phyloP scores from a whole-genome alignment of 352 stramenopile species.

The Phytopythium montanum region DNA sequence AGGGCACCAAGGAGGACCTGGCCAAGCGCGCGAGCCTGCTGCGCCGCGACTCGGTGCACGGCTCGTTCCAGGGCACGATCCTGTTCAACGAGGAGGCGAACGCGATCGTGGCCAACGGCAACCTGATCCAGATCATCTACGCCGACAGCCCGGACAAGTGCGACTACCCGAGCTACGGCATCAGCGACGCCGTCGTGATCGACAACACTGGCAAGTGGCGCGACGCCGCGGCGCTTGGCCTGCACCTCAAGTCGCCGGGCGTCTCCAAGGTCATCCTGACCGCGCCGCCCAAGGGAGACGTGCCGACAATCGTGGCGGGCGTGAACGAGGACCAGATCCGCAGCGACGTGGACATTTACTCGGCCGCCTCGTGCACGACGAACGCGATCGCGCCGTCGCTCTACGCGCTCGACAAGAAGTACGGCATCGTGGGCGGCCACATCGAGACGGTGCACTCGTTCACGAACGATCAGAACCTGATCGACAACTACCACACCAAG shows the following conservation, averaged over 20 bases:
- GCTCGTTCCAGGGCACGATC: slow-evolving; percentile 79
- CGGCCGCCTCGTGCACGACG: slow-evolving; percentile 79
- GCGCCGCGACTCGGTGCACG: slow-evolving; percentile 85
- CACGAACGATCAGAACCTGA: slow-evolving; percentile 89
- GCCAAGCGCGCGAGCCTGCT: slow-evolving; percentile 81
- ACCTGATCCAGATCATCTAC: slow-evolving; percentile 89
- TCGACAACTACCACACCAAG: slow-evolving; percentile 89
- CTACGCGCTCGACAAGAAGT: slow-evolving; percentile 77
- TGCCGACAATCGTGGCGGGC: slow-evolving; percentile 70
- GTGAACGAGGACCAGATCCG: slow-evolving; percentile 76
- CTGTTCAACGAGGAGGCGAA: slow-evolving; percentile 82
- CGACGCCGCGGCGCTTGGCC: slow-evolving; percentile 54
- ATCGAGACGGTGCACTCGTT: slow-evolving; percentile 90
- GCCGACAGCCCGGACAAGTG: slow-evolving; percentile 79
- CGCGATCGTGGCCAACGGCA: slow-evolving; percentile 84
- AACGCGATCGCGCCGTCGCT: slow-evolving; percentile 83
- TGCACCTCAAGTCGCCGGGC: slow-evolving; percentile 75
- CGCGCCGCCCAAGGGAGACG: slow-evolving; percentile 65
- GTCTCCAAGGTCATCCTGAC: slow-evolving; percentile 82
- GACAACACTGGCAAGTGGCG: slow-evolving; percentile 87
- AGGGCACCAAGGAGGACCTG: slow-evolving; percentile 80
- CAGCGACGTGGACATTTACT: slow-evolving; percentile 62
- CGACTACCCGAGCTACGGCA: slow-evolving; percentile 86
- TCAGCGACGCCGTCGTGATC: slow-evolving; percentile 86
- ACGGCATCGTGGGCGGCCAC: slow-evolving; percentile 75